A percentile compares a stretch with the other conserved stretches of the same genome.
Evolutionary conservation across 1,284 basidiomycete genomes (phyloP).

Genomic region (Marasmius fiardii): DNA sequence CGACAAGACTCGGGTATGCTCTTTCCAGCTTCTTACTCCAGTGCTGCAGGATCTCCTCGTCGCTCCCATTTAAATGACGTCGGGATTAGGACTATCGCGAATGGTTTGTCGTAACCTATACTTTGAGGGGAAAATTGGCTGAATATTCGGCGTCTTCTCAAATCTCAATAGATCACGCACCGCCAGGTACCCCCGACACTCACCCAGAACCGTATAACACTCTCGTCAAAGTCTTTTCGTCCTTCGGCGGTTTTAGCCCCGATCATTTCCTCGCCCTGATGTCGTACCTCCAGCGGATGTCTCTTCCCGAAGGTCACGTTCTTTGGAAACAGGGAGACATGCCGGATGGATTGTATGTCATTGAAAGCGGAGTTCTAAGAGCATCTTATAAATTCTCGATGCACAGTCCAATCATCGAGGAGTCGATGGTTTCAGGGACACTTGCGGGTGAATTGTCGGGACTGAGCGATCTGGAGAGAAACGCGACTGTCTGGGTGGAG

Average conservation of each 20-base stretch:
- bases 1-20: constrained; percentile 46
- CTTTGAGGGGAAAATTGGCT: neutral
- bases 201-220: constrained; percentile 56
- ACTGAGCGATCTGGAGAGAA: constrained; percentile 72
- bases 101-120: constrained; percentile 36
- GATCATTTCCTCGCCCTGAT: constrained; percentile 55
- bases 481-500: constrained; percentile 86
- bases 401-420: constrained; percentile 64
- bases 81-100: constrained; percentile 67
- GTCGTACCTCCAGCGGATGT: constrained; percentile 69
- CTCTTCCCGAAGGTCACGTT: constrained; percentile 54
- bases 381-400: constrained; percentile 79
- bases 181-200: constrained; percentile 15
- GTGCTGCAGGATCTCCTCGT: constrained; percentile 68
- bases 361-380: constrained; percentile 80
- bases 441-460: constrained; percentile 87
- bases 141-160: constrained; percentile 10
- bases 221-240: constrained; percentile 74
- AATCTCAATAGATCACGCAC: constrained; percentile 12
- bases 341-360: constrained; percentile 83
- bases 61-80: constrained; percentile 74
- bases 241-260: constrained; percentile 52
- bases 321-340: constrained; percentile 78
- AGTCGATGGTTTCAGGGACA: constrained; percentile 91
- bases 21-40: constrained; percentile 45